Evolutionary conservation across 2,329 filamentous ascomycete species (phyloP).

Genomic region (Verruconis gallopava): DNA sequence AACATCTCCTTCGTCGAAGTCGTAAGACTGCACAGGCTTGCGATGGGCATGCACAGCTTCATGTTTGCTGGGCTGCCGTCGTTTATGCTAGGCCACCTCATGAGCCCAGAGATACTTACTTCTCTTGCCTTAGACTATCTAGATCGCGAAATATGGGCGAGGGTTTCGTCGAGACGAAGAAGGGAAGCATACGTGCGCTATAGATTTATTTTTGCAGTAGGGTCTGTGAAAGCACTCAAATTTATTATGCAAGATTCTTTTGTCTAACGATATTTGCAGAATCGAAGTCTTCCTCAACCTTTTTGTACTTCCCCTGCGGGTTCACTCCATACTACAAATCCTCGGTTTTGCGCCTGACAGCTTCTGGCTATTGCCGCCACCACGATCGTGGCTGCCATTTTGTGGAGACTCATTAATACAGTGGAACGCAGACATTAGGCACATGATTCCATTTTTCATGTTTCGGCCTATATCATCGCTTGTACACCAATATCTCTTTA

Average conservation of each 20-base stretch:
- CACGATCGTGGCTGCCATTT: slow-evolving; percentile 7
- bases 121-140: not conserved
- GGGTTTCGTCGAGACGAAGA: not conserved
- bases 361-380: slow-evolving; percentile 5
- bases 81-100: slow-evolving; percentile 1
- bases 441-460: slow-evolving; percentile 5
- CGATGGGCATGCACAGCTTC: not conserved
- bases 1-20: not conserved
- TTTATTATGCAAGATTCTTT: not conserved
- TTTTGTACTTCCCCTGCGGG: slow-evolving; percentile 4
- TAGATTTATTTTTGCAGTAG: not conserved
- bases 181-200: slow-evolving; percentile 2
- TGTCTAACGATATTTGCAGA: not conserved
- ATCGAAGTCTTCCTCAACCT: slow-evolving; percentile 3
- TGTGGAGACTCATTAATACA: slow-evolving; percentile 5
- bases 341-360: slow-evolving; percentile 6
- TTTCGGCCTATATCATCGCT: slow-evolving; percentile 2
- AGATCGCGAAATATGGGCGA: slow-evolving; percentile 3
- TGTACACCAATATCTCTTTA: slow-evolving; percentile 3
- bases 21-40: not conserved
- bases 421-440: not conserved
- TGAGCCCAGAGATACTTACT: slow-evolving; percentile 4
- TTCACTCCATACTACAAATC: slow-evolving; percentile 6
- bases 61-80: slow-evolving; percentile 3
- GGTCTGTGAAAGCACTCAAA: not conserved